These are phyloP conservation scores for Trypanosoma cruzi DNA, from an alignment of 208 protist genomes.

Conservation along the genomic window DNA sequence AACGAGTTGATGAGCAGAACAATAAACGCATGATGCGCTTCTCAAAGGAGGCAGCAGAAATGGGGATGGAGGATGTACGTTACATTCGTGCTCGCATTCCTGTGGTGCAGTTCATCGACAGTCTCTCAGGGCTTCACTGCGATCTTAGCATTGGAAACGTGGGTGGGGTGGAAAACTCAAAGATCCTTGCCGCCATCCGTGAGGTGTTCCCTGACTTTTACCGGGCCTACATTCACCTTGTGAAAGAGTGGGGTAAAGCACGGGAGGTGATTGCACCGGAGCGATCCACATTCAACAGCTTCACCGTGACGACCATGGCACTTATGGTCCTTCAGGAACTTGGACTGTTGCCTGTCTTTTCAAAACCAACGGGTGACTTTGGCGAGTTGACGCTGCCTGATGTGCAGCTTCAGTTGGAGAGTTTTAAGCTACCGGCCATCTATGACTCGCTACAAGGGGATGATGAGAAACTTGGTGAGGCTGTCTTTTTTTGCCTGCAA, in stretches of 20 bases:
- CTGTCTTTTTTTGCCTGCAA: constrained; percentile 79
- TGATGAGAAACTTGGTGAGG: constrained; percentile 85
- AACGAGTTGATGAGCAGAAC: constrained; percentile 64
- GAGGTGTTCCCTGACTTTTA: constrained; percentile 84
- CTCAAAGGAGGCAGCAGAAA: constrained; percentile 59
- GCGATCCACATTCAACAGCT: constrained; percentile 88
- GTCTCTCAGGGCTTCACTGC: constrained; percentile 71
- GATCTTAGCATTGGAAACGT: constrained; percentile 91
- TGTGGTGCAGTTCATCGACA: constrained; percentile 84
- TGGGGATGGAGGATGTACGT: constrained; percentile 83
- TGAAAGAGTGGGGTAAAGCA: constrained; percentile 89
- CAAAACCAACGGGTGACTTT: constrained; percentile 55
- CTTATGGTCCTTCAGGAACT: constrained; percentile 93
- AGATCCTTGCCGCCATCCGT: constrained; percentile 72
- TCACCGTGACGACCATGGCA: constrained; percentile 89
- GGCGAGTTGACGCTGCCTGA: constrained; percentile 79
- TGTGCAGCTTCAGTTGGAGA: constrained; percentile 38
- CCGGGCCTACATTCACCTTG: constrained; percentile 80
- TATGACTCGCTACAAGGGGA: constrained; percentile 79
- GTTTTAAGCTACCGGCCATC: constrained; percentile 65
- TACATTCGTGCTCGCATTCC: constrained; percentile 85
- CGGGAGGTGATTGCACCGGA: constrained; percentile 85
- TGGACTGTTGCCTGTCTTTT: constrained; percentile 79
- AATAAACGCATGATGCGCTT: constrained; percentile 73
- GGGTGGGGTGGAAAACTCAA: constrained; percentile 86